Conservation (phyloP, 768 basidiomycete species). For the Pisolithus albus region DNA sequence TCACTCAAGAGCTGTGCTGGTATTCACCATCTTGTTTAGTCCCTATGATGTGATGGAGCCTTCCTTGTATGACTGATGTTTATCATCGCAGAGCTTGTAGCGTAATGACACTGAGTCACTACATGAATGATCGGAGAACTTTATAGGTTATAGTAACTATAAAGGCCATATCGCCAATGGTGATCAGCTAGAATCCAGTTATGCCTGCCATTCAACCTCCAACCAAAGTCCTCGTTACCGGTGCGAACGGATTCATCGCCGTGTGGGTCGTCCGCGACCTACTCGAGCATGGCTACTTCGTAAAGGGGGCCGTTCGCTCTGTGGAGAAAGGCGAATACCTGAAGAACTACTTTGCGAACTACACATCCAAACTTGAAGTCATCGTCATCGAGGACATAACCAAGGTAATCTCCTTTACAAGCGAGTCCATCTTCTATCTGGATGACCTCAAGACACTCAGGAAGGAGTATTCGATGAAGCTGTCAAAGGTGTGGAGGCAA, state of each 20-base stretch:
- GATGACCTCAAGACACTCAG: slow-evolving; percentile 23
- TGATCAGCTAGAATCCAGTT: too few species aligned
- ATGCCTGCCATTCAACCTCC: slow-evolving; percentile 23
- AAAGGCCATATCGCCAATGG: too few species aligned
- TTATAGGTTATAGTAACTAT: too few species aligned
- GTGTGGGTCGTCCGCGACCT: slow-evolving; percentile 51
- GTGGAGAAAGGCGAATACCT: slow-evolving; percentile 52
- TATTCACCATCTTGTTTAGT: too few species aligned
- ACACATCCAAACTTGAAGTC: slow-evolving; percentile 54
- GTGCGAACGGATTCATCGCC: slow-evolving; percentile 20
- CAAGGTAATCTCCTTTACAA: slow-evolving; percentile 27
- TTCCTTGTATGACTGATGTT: too few species aligned
- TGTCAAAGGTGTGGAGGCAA: slow-evolving; percentile 66
- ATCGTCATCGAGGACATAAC: slow-evolving; percentile 67
- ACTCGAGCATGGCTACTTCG: slow-evolving; percentile 55
- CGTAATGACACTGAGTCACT: too few species aligned
- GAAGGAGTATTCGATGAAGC: slow-evolving; percentile 73
- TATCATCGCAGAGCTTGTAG: too few species aligned
- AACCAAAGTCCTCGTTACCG: slow-evolving; percentile 25
- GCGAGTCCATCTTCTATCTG: background rate
- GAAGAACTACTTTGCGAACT: slow-evolving; percentile 42
- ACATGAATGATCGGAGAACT: too few species aligned
- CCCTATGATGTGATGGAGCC: too few species aligned
- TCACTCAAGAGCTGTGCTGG: too few species aligned
- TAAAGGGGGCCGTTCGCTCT: slow-evolving; percentile 63